Conservation (phyloP, 495 filamentous ascomycete genomes). For the Hypoxylon crocopeplum region DNA sequence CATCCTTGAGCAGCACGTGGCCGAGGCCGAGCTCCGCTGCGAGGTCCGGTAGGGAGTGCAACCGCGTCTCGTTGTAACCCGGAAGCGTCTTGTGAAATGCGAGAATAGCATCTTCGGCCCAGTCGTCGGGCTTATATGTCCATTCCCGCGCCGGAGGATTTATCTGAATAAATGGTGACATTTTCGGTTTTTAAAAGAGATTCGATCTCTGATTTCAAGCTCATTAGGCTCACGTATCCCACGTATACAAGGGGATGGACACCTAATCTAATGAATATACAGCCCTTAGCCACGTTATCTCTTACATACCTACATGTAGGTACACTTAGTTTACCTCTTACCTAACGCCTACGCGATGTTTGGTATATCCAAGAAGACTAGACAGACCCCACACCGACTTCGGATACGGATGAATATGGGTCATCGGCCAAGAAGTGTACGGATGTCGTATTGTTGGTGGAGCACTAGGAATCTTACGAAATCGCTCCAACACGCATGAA, state of each 20-base stretch:
- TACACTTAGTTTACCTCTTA: no score
- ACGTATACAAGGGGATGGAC: no score
- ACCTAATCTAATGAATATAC: no score
- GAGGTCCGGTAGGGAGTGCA: conserved; percentile 58
- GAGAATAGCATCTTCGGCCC: conserved; percentile 15
- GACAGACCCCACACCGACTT: conserved; percentile 6
- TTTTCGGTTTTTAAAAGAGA: no score
- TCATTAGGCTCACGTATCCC: no score
- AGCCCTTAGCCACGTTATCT: no score
- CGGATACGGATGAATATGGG: not conserved
- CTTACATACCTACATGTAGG: no score
- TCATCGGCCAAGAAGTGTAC: not conserved
- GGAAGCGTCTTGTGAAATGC: conserved; percentile 60
- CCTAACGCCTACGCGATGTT: no score
- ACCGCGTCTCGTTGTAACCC: conserved; percentile 55
- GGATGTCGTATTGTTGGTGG: not conserved
- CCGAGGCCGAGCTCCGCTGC: conserved; percentile 61
- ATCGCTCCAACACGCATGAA: no score
- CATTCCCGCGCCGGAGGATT: conserved; percentile 30
- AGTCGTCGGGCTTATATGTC: conserved; percentile 18
- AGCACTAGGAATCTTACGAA: no score
- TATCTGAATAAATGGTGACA: conserved; percentile 31
- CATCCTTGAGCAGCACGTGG: conserved; percentile 63
- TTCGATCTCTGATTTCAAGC: no score
- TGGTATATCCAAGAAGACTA: not conserved